Base-by-base conservation (phyloP, 164 flowering plant species). In the Pachysandra terminalis region DNA sequence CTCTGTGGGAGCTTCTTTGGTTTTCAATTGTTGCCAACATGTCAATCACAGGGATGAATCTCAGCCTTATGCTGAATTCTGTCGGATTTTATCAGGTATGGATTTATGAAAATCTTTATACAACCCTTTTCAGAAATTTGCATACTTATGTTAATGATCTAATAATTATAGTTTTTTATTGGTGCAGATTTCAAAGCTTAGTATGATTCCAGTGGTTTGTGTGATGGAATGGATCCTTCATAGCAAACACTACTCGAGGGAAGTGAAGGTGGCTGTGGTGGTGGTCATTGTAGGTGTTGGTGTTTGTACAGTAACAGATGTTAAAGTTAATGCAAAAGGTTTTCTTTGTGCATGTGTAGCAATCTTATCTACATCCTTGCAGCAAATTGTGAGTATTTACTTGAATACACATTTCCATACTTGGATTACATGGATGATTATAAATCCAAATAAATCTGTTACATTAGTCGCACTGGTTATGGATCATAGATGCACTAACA, bases 231-330 rank as follows among this genome's bases (percentile, higher is more conserved):
- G 63, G 63, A 28, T 60, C 45, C 63, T 60, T 32, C n/a, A 45
- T 68, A 81, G 68, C 69, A 92, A 92, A 69, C 81, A 76, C 63
- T 92, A 83, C 81, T 77, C 90, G 0, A 88, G 51, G 51, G 51
- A 45, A 45, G 51, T 45, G 51, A 45, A 45, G 51, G 70, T 81
- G 64, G 64, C 96, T 62, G 98, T 92, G 56, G 53, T 87, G 58
- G 91, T 92, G 52, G 98, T 92, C 21, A 93, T 92, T 59, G 71
- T 88, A 0, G 98, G 98, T 28, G 98, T 92, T 12, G 98, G 98
- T 10, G 51, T 45, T 15, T 45, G 51, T 45, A 45, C 51, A 45
- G 51, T 45, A 45, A 45, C 51, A 10, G 98, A 92, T 78, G 98
- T 92, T 17, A 90, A 88, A 70, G 94, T 92, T 61, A 92, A 92